phyloP scores from a whole-genome alignment of 805 yeast genomes.

The Hanseniaspora nectarophila region DNA sequence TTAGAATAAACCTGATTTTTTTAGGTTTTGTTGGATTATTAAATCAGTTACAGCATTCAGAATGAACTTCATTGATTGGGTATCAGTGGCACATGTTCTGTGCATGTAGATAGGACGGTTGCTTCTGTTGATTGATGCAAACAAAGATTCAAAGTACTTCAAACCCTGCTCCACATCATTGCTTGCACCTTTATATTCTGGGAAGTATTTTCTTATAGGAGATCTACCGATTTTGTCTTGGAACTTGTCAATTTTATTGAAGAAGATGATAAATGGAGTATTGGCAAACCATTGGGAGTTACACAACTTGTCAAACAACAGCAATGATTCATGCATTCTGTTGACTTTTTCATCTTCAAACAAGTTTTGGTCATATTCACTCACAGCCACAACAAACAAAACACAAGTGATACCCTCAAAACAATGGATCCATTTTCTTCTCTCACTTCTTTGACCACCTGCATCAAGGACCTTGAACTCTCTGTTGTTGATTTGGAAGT shows the following conservation, averaged over 20 bases:
- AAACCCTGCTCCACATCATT: constrained; percentile 55
- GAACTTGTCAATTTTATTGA: constrained; percentile 79
- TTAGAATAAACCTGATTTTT: constrained; percentile 60
- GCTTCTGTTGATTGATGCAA: constrained; percentile 49
- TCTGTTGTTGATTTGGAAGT: constrained; percentile 53
- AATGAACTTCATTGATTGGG: constrained; percentile 78
- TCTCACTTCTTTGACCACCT: constrained; percentile 88
- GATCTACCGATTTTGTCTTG: constrained; percentile 53
- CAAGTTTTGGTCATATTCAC: constrained; percentile 84
- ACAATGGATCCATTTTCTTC: constrained; percentile 90
- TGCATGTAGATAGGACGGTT: constrained; percentile 76
- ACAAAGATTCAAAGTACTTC: constrained; percentile 57
- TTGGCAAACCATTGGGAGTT: constrained; percentile 74
- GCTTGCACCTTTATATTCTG: constrained; percentile 60
- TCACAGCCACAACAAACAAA: constrained; percentile 74
- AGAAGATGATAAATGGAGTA: constrained; percentile 79
- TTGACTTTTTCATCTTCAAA: constrained; percentile 84
- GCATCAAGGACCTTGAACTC: constrained; percentile 79
- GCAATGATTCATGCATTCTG: constrained; percentile 81
- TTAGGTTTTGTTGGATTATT: constrained; percentile 71
- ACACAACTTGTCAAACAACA: constrained; percentile 69
- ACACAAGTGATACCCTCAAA: constrained; percentile 84
- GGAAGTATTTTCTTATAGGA: constrained; percentile 63
- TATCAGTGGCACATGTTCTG: constrained; percentile 91
- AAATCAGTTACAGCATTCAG: constrained; percentile 85